Conservation (phyloP, 31 red algal species). For the Asparagopsis taxiformis region DNA sequence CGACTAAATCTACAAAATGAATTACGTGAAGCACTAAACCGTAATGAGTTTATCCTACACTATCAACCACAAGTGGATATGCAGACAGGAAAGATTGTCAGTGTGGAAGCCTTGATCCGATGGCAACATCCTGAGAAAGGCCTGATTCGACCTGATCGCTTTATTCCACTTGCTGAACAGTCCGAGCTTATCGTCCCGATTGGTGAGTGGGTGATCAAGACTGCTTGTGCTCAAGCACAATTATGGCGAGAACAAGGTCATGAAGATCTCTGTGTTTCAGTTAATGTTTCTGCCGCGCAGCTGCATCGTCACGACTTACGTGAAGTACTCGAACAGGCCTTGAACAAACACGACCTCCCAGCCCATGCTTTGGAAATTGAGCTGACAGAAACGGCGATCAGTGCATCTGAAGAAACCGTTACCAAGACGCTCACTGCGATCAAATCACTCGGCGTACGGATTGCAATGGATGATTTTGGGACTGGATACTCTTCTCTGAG, state of each 20-base stretch:
- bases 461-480: slow-evolving; percentile 30
- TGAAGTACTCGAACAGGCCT: background rate
- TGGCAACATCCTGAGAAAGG: background rate
- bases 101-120: background rate
- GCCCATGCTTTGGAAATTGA: background rate
- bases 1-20: background rate
- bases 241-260: background rate
- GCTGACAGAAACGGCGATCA: background rate
- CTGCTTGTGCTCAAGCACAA: background rate
- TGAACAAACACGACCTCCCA: background rate
- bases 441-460: background rate
- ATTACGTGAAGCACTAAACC: background rate
- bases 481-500: slow-evolving; percentile 14
- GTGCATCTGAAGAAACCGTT: background rate
- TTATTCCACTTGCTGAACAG: background rate
- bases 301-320: background rate
- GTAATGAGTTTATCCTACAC: background rate
- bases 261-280: background rate
- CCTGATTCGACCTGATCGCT: background rate
- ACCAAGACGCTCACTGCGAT: background rate
- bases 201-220: background rate
- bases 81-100: background rate
- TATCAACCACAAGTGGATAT: background rate
- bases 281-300: background rate
- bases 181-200: background rate